These are phyloP conservation scores for Lepidium aucheri DNA, from an alignment of 345 rosid genomes.

Conservation along the genomic window DNA sequence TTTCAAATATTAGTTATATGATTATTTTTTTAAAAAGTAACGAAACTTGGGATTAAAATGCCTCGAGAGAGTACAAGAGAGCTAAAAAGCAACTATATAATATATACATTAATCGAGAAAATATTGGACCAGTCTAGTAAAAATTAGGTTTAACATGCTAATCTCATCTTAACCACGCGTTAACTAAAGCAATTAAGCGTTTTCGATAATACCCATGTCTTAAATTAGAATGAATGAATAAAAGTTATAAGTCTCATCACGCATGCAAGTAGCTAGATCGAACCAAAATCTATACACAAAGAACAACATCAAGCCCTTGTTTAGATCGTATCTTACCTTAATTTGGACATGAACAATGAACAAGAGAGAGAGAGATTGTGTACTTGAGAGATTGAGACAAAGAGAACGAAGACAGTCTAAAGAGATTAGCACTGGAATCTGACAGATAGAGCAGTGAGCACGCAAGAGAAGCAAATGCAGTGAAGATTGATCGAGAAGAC, in stretches of 20 bases:
- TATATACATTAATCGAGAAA: conserved; percentile 14
- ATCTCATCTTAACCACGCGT: conserved; percentile 39
- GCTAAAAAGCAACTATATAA: conserved; percentile 10
- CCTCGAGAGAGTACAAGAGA: neutral
- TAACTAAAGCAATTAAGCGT: conserved; percentile 22
- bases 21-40: neutral
- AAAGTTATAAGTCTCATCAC: neutral
- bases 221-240: conserved; percentile 22
- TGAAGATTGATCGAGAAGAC: neutral
- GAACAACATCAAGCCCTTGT: neutral
- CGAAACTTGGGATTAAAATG: conserved; percentile 1
- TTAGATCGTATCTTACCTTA: conserved; percentile 1
- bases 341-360: neutral
- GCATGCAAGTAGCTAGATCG: conserved; percentile 12
- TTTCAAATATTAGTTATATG: neutral
- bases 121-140: conserved; percentile 35
- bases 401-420: conserved; percentile 31
- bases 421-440: conserved; percentile 50
- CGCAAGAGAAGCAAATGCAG: conserved; percentile 65
- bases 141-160: conserved; percentile 31
- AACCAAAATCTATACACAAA: neutral
- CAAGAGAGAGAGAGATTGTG: neutral
- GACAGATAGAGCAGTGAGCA: conserved; percentile 98
- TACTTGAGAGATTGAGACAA: conserved; percentile 10
- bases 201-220: conserved; percentile 14